Evolutionary conservation across 352 stramenopile species (phyloP), one percentile per base, ranked within the genome.

Genomic region (Globisporangium perplexum): DNA sequence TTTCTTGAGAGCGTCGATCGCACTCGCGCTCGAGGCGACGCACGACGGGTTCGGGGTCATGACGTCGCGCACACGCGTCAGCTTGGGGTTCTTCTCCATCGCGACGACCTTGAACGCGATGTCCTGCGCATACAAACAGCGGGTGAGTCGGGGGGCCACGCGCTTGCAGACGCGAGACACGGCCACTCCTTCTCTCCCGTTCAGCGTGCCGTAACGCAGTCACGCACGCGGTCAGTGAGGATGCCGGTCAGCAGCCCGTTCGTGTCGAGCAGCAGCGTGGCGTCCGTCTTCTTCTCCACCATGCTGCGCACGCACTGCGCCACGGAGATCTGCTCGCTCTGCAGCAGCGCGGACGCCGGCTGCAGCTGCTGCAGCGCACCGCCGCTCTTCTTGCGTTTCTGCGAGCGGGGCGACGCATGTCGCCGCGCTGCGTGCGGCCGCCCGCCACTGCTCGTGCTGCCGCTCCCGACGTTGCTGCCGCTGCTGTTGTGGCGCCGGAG

Each of bases 31-130:
- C 50, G 88, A 85, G 18, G 77, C 74, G 18, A 99, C 96, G 52
- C 93, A 98, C 20, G 96, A 96, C 46, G 94, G 95, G 65, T 98
- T 96, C 7, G 80, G 69, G 15, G 96, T 98, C 95, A 99, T 99
- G 24, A 99, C 86, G 36, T 91, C 74, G 30, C 74, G 65, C 18
- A 97, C 90, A 36, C 70, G 66, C 33, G 89, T 97, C 7, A 64
- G 68, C 31, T 77, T 72, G 0, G 82, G 75, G 50, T 95, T 76
- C 41, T 96, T 78, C 24, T 88, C 74, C 35, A 95, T 84, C 0
- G 93, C 91, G 26, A 98, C 91, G 12, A 98, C 79, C 55, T 96
- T 89, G 31, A 96, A 71, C 4, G 93, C 96, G 53, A 99, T 91
- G 60, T 99, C 96, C 63, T 98, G 7, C 46, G n/a, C 14, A 33